Conservation (phyloP, 73 alveolate genomes). For the Paraurostyla sp. region DNA sequence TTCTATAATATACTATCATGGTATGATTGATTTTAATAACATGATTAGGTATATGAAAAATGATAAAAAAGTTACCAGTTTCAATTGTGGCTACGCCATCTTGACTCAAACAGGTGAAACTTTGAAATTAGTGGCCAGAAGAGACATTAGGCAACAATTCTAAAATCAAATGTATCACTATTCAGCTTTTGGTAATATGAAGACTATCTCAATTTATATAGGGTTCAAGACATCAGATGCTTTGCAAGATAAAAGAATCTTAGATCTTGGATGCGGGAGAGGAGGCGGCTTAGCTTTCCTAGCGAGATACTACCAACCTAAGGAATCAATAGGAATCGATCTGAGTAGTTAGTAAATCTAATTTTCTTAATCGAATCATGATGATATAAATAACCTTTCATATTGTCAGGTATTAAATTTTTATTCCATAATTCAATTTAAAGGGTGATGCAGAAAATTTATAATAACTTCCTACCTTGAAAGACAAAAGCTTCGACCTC, state of each 20-base stretch:
- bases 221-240: neutral
- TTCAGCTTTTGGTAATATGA: slow-evolving; percentile 25
- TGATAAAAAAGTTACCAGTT: neutral
- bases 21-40: neutral
- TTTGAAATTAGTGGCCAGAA: neutral
- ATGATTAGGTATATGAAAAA: slow-evolving; percentile 39
- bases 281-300: slow-evolving; percentile 76
- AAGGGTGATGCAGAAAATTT: slow-evolving; percentile 89
- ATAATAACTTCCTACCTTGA: slow-evolving; percentile 14
- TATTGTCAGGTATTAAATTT: slow-evolving; percentile 3
- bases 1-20: slow-evolving; percentile 32
- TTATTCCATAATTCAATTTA: neutral
- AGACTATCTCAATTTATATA: neutral
- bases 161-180: slow-evolving; percentile 68
- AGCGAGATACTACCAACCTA: slow-evolving; percentile 39
- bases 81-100: slow-evolving; percentile 56
- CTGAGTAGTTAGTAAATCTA: slow-evolving; percentile 13
- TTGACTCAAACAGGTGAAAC: slow-evolving; percentile 53
- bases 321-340: slow-evolving; percentile 61
- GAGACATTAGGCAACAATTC: slow-evolving; percentile 1
- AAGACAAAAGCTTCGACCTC: slow-evolving; percentile 69
- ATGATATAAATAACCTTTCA: slow-evolving; percentile 4
- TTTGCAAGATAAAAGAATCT: slow-evolving; percentile 11
- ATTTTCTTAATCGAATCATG: slow-evolving; percentile 61
- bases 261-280: slow-evolving; percentile 71